These are phyloP conservation scores for Annulohypoxylon truncatum DNA, from an alignment of 2,329 filamentous ascomycete species.

Conservation along the genomic window DNA sequence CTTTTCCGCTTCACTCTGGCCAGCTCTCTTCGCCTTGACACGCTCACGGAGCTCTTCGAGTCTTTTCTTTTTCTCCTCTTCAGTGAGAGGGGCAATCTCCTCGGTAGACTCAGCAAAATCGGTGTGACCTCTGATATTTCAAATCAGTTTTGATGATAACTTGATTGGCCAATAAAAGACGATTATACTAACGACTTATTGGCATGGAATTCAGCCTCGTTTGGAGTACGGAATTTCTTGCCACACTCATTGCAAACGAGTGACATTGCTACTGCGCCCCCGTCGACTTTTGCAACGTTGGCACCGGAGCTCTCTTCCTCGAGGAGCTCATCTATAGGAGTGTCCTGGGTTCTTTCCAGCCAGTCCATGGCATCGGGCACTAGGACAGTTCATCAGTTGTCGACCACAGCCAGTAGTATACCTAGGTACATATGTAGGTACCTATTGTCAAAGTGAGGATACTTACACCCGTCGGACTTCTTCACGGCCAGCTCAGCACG, in stretches of 20 bases:
- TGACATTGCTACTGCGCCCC: conserved; percentile 78
- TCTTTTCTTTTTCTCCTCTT: conserved; percentile 87
- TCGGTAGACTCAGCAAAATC: conserved; percentile 95
- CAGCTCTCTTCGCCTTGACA: conserved; percentile 77
- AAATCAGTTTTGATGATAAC: not conserved
- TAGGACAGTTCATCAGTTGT: conserved; percentile 51
- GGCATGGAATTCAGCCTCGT: conserved; percentile 89
- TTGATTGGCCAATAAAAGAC: not conserved
- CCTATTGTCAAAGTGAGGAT: not conserved
- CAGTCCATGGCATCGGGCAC: conserved; percentile 93
- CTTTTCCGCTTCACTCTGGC: conserved; percentile 78
- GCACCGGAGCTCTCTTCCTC: conserved; percentile 64
- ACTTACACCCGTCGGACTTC: conserved; percentile 81
- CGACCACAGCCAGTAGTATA: conserved; percentile 2
- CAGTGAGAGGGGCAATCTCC: conserved; percentile 88
- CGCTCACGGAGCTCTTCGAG: conserved; percentile 79
- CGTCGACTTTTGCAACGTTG: conserved; percentile 70
- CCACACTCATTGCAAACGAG: conserved; percentile 95
- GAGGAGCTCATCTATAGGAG: conserved; percentile 83
- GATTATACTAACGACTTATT: conserved; percentile 74
- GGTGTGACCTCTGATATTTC: conserved; percentile 73
- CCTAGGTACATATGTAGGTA: not conserved
- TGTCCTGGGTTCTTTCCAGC: conserved; percentile 93
- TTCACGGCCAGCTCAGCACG: conserved; percentile 86
- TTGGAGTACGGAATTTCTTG: conserved; percentile 86